Base-by-base conservation (phyloP, 2,329 filamentous ascomycete genomes). In the Aspergillus unguis region DNA sequence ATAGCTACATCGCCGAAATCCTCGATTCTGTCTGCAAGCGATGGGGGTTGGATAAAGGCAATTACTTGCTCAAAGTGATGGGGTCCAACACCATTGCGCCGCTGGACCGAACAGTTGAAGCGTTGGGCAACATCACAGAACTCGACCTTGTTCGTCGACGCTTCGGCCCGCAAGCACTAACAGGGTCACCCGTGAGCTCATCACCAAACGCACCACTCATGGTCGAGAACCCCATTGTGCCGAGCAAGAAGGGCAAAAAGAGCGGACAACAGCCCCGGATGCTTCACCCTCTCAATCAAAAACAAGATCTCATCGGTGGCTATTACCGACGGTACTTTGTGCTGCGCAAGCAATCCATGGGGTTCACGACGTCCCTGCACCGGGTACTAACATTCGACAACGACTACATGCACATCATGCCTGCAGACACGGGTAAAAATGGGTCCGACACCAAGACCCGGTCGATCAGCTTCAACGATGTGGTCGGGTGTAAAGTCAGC, bases 1-100 rank as follows among this genome's bases (percentile, higher is more conserved):
- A 86, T 60, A 85, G 82, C 42, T 86, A 86, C 62, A 82, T 86
- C 53, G 84, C 83, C n/a, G 84, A 86, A 64, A 77, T 86, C 44
- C 78, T 86, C 55, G 83, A 85, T 58, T 77, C 79, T 37, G 80
- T 83, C 1, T 86, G 84, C 68, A 80, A 82, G 53, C 76, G 81
- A 56, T 79, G 85, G 63, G 78, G 80, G 3, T 72, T 86, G n/a
- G 84, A 86, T 64, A 85, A 85, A 65, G 83, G 78, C 1, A 77
- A 84, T 23, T 84, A 83, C 60, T 73, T 85, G 25, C 75, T 86
- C 52, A 85, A 85, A 68, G 82, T 86, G 6, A 78, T 79, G 57
- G 81, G 81, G 7, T 84, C 82, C 10, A 83, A 82, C 50, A 85
- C 82, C 1, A 78, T 85, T 35, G 84, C 83, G 1, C 84, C 83